These are phyloP conservation scores for Daldinia childiae DNA, from an alignment of 495 filamentous ascomycete genomes.

Conservation along the genomic window DNA sequence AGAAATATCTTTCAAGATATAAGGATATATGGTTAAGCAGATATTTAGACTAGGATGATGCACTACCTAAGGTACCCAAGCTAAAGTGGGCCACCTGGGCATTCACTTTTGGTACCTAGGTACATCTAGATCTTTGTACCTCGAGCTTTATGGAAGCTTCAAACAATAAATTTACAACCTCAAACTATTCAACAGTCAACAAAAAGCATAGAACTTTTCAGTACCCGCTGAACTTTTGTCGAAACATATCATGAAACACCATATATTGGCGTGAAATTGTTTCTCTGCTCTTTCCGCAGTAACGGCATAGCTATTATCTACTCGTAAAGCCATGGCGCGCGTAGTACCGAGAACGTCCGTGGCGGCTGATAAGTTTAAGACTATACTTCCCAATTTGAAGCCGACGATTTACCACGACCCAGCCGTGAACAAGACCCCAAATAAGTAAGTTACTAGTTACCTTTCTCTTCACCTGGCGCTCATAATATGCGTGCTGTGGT, in stretches of 20 bases:
- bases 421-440: slow-evolving; percentile 37
- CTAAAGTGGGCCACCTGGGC: not conserved
- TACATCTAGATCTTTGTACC: not conserved
- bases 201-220: not conserved
- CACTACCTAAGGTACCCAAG: not conserved
- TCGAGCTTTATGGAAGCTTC: not conserved
- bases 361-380: slow-evolving; percentile 47
- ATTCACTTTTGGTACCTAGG: not conserved
- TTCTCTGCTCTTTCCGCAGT: not conserved
- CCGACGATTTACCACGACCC: slow-evolving; percentile 48
- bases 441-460: slow-evolving; percentile 33
- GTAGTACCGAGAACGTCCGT: slow-evolving; percentile 43
- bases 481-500: not conserved
- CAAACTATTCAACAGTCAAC: not conserved
- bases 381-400: slow-evolving; percentile 41
- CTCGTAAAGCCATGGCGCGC: slow-evolving; percentile 32
- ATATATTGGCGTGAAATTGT: not conserved
- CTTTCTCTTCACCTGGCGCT: not conserved
- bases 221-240: not conserved
- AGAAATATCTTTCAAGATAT: not conserved
- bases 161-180: not conserved
- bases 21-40: not conserved
- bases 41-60: not conserved
- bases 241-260: not conserved
- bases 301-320: not conserved